Percentiles rank a stretch among this genome's conserved stretches.
Conservation (phyloP, 768 basidiomycete species). For the Leucogyrophana mollusca region DNA sequence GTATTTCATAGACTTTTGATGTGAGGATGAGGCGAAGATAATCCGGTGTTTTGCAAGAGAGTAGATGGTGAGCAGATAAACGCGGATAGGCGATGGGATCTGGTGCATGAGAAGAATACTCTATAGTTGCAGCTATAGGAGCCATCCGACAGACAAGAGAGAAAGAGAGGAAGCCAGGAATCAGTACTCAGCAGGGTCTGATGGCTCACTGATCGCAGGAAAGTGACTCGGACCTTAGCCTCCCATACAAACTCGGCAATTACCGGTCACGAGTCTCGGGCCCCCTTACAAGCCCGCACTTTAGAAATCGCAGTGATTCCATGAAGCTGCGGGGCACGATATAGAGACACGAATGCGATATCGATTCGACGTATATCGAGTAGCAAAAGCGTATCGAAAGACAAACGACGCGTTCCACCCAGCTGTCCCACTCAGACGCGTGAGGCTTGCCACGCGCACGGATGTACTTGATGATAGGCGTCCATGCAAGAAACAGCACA, state of each 20-base stretch:
- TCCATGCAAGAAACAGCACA: no score
- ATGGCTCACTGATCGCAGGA: background rate
- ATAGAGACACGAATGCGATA: no score
- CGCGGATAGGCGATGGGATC: constrained; percentile 66
- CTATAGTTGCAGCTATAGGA: constrained; percentile 50
- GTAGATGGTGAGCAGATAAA: constrained; percentile 61
- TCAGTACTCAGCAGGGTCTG: background rate
- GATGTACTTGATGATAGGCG: no score
- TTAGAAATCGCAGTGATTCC: no score
- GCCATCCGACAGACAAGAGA: no score
- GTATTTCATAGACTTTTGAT: constrained; percentile 87
- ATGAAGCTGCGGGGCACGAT: no score
- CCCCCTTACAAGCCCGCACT: background rate
- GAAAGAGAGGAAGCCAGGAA: background rate
- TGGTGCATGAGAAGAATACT: constrained; percentile 70
- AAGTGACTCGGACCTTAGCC: constrained; percentile 8
- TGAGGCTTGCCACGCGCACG: no score
- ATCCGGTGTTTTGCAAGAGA: constrained; percentile 72
- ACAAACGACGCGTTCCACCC: no score
- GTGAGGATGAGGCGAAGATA: constrained; percentile 86
- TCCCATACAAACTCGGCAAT: background rate
- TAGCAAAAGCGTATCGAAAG: no score
- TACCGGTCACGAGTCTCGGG: background rate
- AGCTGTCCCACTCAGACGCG: no score
- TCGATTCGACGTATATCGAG: no score